Evolutionary conservation across 1,284 basidiomycete species (phyloP).

Genomic region (Cutaneotrichosporon daszewskae): DNA sequence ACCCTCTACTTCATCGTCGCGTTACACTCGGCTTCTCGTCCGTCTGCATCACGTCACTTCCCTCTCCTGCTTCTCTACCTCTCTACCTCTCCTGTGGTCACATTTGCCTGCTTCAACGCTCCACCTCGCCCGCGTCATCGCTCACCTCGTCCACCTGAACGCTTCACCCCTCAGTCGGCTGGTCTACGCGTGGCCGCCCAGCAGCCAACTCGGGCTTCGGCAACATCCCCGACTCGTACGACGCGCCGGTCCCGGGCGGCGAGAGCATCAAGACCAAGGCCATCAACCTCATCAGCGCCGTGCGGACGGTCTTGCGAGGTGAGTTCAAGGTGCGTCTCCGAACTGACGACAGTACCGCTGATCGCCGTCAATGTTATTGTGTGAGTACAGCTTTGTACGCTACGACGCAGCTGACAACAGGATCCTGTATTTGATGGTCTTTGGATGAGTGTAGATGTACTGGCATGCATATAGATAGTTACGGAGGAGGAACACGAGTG

Average conservation of each 20-base stretch:
- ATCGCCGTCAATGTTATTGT: constrained; percentile 75
- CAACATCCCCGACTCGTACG: constrained; percentile 36
- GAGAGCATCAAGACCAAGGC: constrained; percentile 74
- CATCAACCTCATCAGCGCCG: constrained; percentile 86
- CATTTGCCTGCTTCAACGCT: too few relatives aligned
- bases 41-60: neutral
- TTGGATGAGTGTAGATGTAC: constrained; percentile 4
- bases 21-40: neutral
- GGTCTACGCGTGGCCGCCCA: constrained; percentile 64
- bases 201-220: constrained; percentile 42
- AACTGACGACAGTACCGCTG: constrained; percentile 64
- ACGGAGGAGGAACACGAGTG: too few relatives aligned
- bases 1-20: neutral
- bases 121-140: too few relatives aligned
- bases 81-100: constrained; percentile 1
- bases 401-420: constrained; percentile 8
- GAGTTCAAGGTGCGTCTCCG: constrained; percentile 42
- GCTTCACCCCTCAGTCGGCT: constrained; percentile 63
- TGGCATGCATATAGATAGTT: constrained; percentile 5
- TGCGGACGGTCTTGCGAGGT: constrained; percentile 93
- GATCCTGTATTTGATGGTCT: constrained; percentile 7
- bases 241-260: constrained; percentile 50
- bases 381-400: constrained; percentile 23
- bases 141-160: too few relatives aligned
- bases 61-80: neutral